Evolutionary conservation across 495 filamentous ascomycete genomes (phyloP).

Genomic region (Hypoxylon trugodes): DNA sequence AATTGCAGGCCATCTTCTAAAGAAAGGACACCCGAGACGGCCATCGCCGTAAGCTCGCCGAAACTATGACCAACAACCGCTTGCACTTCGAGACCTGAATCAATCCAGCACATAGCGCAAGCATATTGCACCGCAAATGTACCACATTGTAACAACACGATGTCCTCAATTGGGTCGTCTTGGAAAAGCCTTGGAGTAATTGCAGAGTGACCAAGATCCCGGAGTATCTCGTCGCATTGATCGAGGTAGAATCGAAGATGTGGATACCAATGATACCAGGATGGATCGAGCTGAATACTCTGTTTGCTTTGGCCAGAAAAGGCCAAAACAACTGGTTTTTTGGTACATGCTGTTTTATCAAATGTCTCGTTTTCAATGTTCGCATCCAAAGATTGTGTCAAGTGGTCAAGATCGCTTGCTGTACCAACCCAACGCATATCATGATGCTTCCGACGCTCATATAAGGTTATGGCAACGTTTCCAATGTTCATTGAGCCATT

Average conservation of each 20-base stretch:
- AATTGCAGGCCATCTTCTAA: conserved; percentile 41
- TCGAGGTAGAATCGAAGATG: not conserved
- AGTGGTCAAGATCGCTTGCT: not conserved
- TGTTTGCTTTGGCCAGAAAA: not conserved
- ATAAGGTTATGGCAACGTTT: not conserved
- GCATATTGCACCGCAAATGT: conserved; percentile 56
- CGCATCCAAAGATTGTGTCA: too few relatives aligned
- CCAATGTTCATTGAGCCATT: too few relatives aligned
- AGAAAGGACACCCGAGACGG: conserved; percentile 21
- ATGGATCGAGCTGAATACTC: not conserved
- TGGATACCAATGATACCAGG: not conserved
- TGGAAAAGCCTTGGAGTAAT: too few relatives aligned
- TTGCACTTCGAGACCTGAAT: conserved; percentile 30
- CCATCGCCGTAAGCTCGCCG: conserved; percentile 55
- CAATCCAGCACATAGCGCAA: too few relatives aligned
- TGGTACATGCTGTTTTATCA: not conserved
- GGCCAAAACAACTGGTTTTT: not conserved
- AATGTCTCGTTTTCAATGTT: not conserved
- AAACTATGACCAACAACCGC: conserved; percentile 56
- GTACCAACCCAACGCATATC: not conserved
- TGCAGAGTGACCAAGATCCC: not conserved
- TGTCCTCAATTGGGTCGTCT: conserved; percentile 45
- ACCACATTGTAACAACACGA: conserved; percentile 51
- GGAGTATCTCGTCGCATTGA: not conserved
- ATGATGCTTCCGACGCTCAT: not conserved